Evolutionary conservation across 495 filamentous ascomycete species (phyloP), one percentile per base, ranked within the genome.

Genomic region (Penicillium psychrofluorescens): DNA sequence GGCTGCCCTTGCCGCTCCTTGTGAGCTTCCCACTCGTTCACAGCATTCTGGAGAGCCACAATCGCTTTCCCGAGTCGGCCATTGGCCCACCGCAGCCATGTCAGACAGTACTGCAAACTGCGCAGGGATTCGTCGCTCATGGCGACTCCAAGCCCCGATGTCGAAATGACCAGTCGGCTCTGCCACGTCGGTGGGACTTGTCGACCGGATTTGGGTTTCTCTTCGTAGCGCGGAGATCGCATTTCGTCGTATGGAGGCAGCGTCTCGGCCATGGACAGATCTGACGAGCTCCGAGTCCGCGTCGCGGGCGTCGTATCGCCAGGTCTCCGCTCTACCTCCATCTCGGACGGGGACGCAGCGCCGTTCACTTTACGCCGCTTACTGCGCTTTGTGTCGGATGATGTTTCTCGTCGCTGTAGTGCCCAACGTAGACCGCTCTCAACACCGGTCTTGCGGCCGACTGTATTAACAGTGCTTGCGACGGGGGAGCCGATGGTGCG

Each of bases 351-450:
- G 9, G 62, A 58, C 15, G 64, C 67, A 13, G 63, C 46, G 1
- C 48, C 55, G 36, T 72, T 70, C 29, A 83, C 72, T 42, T 81
- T 81, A 32, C 83, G 77, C 14, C 85, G 76, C 57, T 40, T 61
- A 10, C 72, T 66, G 11, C 72, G 76, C 1, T 69, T 72, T 1
- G 70, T 57, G 11, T 74, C 66, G 27, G 53, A 46, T 4, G 56
- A 41, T 8, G 63, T 62, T 16, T 70, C 69, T 22, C 63, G 51
- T 50, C 74, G 53, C 54, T 74, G 56, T 48, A 91, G 67, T 45
- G 87, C 87, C 77, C 88, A 88, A 39, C 91, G 74, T 14, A 95
- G 66, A 13, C 85, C 80, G 38, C 82, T 79, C 57, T 96, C 89
- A 0, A 95, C 82, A 27, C 90, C 90, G 0, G 88, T 94, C 39